Conservation (phyloP, 1,284 basidiomycete genomes). For the Pseudozyma hubeiensis region DNA sequence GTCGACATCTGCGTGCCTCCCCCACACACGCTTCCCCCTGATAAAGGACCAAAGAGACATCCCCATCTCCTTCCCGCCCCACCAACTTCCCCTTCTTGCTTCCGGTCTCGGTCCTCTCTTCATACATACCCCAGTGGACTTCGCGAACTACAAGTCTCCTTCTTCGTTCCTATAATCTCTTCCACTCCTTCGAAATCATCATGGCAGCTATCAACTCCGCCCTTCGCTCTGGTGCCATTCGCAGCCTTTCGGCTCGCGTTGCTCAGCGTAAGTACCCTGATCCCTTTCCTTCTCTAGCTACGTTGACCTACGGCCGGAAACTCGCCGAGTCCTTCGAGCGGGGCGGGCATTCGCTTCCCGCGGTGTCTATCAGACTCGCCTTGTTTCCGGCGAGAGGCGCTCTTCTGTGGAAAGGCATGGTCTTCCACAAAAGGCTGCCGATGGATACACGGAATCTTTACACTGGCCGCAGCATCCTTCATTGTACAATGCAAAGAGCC, state of each 20-base stretch:
- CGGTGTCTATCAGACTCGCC: neutral
- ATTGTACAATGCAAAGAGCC: too few species aligned
- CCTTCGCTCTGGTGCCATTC: slow-evolving; percentile 49
- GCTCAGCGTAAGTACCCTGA: slow-evolving; percentile 42
- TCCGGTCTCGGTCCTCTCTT: slow-evolving; percentile 11
- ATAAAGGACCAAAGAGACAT: slow-evolving; percentile 15
- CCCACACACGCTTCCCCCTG: slow-evolving; percentile 8
- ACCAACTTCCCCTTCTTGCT: neutral
- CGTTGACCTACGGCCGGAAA: neutral
- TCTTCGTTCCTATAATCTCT: slow-evolving; percentile 4
- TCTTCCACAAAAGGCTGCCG: too few species aligned
- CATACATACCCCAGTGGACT: slow-evolving; percentile 24
- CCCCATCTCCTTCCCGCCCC: neutral
- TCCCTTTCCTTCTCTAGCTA: neutral
- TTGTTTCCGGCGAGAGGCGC: neutral
- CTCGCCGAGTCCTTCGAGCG: too few species aligned
- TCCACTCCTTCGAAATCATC: slow-evolving; percentile 10
- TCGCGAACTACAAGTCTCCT: neutral
- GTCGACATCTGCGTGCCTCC: slow-evolving; percentile 17
- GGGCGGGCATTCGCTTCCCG: neutral
- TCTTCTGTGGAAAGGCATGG: too few species aligned
- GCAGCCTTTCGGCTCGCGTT: slow-evolving; percentile 46
- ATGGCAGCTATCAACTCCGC: slow-evolving; percentile 52
- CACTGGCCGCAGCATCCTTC: too few species aligned
- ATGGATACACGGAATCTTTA: too few species aligned